A percentile compares a stretch with the other conserved stretches of the same genome.
Conservation (phyloP, 2,329 filamentous ascomycete genomes). For the Ascosphaera apis region DNA sequence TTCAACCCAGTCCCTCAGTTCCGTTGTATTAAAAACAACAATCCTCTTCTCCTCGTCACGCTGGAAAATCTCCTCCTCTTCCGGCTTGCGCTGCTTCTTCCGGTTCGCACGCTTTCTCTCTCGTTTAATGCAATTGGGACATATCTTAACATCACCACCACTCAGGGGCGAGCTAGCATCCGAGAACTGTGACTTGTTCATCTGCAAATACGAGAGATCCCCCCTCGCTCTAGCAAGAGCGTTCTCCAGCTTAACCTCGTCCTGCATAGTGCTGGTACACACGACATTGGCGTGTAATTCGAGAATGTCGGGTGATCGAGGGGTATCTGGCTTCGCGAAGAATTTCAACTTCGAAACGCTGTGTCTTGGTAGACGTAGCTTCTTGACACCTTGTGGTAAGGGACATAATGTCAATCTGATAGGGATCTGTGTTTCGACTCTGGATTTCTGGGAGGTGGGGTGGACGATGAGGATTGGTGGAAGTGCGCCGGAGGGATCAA, state of each 20-base stretch:
- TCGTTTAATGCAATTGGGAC: constrained; percentile 68
- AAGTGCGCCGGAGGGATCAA: neutral
- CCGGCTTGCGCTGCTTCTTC: constrained; percentile 81
- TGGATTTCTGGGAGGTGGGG: constrained; percentile 55
- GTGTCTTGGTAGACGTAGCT: constrained; percentile 65
- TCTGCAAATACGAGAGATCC: constrained; percentile 18
- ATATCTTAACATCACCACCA: constrained; percentile 86
- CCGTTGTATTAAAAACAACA: constrained; percentile 76
- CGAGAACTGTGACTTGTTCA: constrained; percentile 18
- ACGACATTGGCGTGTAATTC: constrained; percentile 66
- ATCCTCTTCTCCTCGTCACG: constrained; percentile 59
- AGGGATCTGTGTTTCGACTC: constrained; percentile 90
- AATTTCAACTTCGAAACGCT: constrained; percentile 91
- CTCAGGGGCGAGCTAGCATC: constrained; percentile 46
- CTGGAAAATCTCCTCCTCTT: constrained; percentile 76
- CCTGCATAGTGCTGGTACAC: constrained; percentile 77
- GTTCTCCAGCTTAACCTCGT: constrained; percentile 38
- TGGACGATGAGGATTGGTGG: constrained; percentile 33
- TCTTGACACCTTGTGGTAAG: constrained; percentile 51
- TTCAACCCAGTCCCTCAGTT: constrained; percentile 63
- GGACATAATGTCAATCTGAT: constrained; percentile 60
- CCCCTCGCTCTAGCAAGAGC: constrained; percentile 38
- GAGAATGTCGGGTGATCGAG: constrained; percentile 44
- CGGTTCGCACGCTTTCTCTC: constrained; percentile 77
- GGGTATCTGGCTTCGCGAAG: constrained; percentile 45